Base-by-base conservation (phyloP, 352 stramenopile genomes). In the Pythium rishiriense region DNA sequence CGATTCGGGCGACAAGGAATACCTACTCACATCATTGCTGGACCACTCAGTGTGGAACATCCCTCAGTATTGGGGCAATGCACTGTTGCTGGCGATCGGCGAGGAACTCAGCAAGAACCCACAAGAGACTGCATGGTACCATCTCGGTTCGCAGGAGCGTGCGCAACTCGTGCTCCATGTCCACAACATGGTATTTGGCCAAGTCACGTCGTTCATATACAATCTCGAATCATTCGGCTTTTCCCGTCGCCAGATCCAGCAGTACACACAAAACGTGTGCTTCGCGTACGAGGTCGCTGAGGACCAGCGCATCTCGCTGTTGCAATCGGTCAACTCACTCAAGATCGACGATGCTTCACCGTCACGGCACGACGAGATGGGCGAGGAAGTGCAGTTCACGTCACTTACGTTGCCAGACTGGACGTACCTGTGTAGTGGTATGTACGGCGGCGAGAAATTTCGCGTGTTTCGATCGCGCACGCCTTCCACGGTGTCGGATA, bases 221-320 rank as follows among this genome's bases (percentile, higher is more conserved):
- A 87, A 93, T 64, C 74, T 94, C 26, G 75, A 79, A 37, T 83
- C 81, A 39, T 91, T 91, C 64, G 80, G 80, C 1, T 90, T 90
- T 55, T 73, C 81, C 46, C 65, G 74, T 5, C 72, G 74, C 26
- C 82, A 92, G 58, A 78, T 94, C 48, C 69, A 78, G 53, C 83
- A 92, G 60, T 94, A 85, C 42, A 81, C 83, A 8, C 69, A 85
- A 41, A 89, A 88, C 58, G 82, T 91, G 25, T 86, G 81, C 35
- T 92, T 88, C 63, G 83, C 86, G 1, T 94, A 92, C 58, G 86
- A 94, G 64, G 53, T 94, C 25, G 75, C 71, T 3, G 86, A 94
- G 41, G 83, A 94, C 22, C 86, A 94, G 50, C 81, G 86, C 46
- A 90, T 94, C 15, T 68, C 72, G 50, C 62, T 94, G 28, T 59